Evolutionary conservation across 768 basidiomycete species (phyloP), one percentile per base, ranked within the genome.

Genomic region (Lyophyllum semitale): DNA sequence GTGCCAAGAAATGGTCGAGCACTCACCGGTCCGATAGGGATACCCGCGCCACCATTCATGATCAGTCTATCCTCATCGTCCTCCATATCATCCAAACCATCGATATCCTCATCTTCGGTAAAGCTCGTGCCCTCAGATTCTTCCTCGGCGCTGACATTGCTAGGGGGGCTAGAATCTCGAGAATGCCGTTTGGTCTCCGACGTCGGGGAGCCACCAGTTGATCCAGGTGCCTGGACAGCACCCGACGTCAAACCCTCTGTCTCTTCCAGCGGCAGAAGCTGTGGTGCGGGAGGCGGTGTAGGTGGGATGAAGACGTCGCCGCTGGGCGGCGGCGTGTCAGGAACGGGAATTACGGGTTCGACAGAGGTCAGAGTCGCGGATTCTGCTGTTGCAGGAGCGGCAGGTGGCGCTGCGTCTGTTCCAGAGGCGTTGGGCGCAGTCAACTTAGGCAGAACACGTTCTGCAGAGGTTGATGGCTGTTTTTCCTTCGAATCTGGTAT

Each of bases 21-120:
- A 81, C 91, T 69, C 71, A 96, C 95, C 45, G 91, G 87, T 32
- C 95, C 95, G 38, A 94, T 82, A 20, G 96, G 96, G 54, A 98
- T 98, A 32, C 97, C 97, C 54, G 92, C 89, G 11, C 97, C 96
- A 38, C 95, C 95, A 52, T 88, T 89, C 73, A 87, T 78, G 59
- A 97, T 95, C 51, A 98, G 77, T 59, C 87, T 78, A 61, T 94
- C 91, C 68, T 97, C 95, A 54, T 97, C 94, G 56, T 96, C 94
- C 65, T 96, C 91, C 54, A 81, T 79, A 42, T 84, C 83, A 49
- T 84, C 83, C 22, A 82, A 71, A 11, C 69, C 83, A 48, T 90
- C 83, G 45, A 78, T 71, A 27, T 89, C 83, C 51, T 84, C 81
- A 55, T 90, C 85, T 60, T 89, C 88, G 4, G 84, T 85, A 59